Base-by-base conservation (phyloP, 2,329 filamentous ascomycete genomes). In the Colletotrichum musae region DNA sequence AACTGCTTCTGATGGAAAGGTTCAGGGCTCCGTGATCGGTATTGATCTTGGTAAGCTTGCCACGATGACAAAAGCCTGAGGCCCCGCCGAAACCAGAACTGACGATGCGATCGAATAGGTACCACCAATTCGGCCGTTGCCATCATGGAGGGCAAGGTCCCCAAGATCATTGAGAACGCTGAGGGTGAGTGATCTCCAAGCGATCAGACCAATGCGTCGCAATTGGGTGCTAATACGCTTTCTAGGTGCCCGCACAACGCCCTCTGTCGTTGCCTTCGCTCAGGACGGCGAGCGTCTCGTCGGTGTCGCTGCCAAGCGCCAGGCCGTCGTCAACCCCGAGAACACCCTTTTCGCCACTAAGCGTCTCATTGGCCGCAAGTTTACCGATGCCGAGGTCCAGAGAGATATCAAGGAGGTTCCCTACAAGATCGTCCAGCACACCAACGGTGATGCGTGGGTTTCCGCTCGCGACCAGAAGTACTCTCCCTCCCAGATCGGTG, bases 301-400 rank as follows among this genome's bases (percentile, higher is more conserved):
- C 75, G 95, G 95, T 92, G 94, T 98, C 75, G 94, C 95, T 72
- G 95, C 95, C 77, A 98, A 98, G 91, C 94, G 95, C 80, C 95
- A 98, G 87, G 95, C 95, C 73, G 95, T 98, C 76, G 95, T 98
- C 78, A 98, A 98, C 88, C 95, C 95, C 71, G 95, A 98, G 85
- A 98, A 98, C 88, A 98, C 95, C 68, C 91, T 98, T 69, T 98
- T 98, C 83, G 95, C 95, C 82, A 98, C 95, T 74, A 98, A 98
- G 92, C 94, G 95, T 90, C 91, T 98, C 82, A 98, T 98, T 83
- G 95, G 95, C 80, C 94, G 95, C 82, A 98, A 98, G 88, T 98
- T 95, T 88, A 94, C 89, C 82, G 95, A 98, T 77, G 81, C 87
- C 74, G 95, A 98, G 88, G 94, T 97, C 70, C 95, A 98, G 88